Base-by-base conservation (phyloP, 148 eudicot species). In the Mesembryanthemum crystallinum region DNA sequence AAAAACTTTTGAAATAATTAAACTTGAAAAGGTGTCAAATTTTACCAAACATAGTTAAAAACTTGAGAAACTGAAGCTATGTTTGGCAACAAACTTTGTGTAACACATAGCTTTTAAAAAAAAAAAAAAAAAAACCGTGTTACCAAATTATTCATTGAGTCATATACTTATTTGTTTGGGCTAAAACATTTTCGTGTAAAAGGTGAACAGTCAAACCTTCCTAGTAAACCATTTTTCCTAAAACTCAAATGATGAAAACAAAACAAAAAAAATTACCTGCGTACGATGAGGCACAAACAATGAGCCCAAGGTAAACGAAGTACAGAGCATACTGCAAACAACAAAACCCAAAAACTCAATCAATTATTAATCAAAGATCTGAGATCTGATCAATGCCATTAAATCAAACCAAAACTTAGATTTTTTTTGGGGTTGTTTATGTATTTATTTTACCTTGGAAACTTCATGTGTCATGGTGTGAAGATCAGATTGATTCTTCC, bases 301-400 rank as follows among this genome's bases (percentile, higher is more conserved):
- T 83, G 87, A 96, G 85, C 47, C 99, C 99, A 77, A 96, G 97
- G 69, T 92, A 96, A 60, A 96, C 92, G 76, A 96, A 96, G 78
- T 92, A 96, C 82, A 95, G 80, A 54, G 99, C 91, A 80, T 95
- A 95, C 99, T 92, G 98, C 92, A 61, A 62, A 7, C 79, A 62
- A 7, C 79, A 81, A 73, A 51, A 57, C 0, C 33, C 29, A 78
- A 29, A 24, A 18, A 4, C 4, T 7, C n/a, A 5, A 45, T 43
- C 12, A 18, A 15, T 8, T 0, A 43, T 18, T 17, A 4, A 69
- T 30, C 30, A 64, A 45, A 63, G 76, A 80, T 76, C 83, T 76
- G 18, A 80, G 82, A 80, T 80, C 79, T 52, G 64, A 69, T 25
- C n/a, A n/a, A n/a, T n/a, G n/a, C n/a, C n/a, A n/a, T n/a, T n/a